phyloP scores from a whole-genome alignment of 2,329 filamentous ascomycete species.

The Grosmannia penicillata region DNA sequence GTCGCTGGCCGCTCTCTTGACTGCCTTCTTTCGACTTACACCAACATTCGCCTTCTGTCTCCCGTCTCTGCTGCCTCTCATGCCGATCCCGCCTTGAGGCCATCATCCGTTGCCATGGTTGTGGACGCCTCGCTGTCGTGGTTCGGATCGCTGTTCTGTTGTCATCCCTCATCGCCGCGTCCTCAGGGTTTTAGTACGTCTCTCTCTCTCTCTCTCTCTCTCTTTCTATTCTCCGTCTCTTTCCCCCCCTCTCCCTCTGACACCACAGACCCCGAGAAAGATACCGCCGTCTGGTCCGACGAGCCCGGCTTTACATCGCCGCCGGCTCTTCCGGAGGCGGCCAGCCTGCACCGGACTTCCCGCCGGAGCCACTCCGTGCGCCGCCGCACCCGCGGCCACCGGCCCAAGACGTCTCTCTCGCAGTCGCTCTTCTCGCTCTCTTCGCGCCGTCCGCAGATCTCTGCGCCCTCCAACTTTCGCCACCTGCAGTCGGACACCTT shows the following conservation, averaged over 20 bases:
- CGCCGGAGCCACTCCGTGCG: slow-evolving; percentile 28
- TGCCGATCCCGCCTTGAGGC: neutral
- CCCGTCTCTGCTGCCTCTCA: too few relatives aligned
- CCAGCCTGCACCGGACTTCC: slow-evolving; percentile 15
- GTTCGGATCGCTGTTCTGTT: slow-evolving; percentile 32
- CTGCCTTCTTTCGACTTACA: too few relatives aligned
- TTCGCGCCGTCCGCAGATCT: slow-evolving; percentile 39
- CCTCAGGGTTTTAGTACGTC: neutral
- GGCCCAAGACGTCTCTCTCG: slow-evolving; percentile 23
- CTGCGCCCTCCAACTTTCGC: slow-evolving; percentile 43
- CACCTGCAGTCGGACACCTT: slow-evolving; percentile 31
- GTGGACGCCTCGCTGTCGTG: slow-evolving; percentile 28
- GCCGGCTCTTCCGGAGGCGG: slow-evolving; percentile 13
- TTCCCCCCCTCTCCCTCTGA: neutral
- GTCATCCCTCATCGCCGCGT: slow-evolving; percentile 16
- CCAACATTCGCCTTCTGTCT: too few relatives aligned
- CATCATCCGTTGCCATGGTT: slow-evolving; percentile 17
- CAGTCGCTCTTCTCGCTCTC: slow-evolving; percentile 10
- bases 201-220: neutral
- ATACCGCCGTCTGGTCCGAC: slow-evolving; percentile 15
- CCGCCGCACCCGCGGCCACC: slow-evolving; percentile 25
- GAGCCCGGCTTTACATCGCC: slow-evolving; percentile 18
- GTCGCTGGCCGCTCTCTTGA: too few relatives aligned
- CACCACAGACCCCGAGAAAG: slow-evolving; percentile 14
- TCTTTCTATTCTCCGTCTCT: neutral